Evolutionary conservation across 305 asterid genomes (phyloP), one percentile per base, ranked within the genome.

Genomic region (Fraxinus dipetala): DNA sequence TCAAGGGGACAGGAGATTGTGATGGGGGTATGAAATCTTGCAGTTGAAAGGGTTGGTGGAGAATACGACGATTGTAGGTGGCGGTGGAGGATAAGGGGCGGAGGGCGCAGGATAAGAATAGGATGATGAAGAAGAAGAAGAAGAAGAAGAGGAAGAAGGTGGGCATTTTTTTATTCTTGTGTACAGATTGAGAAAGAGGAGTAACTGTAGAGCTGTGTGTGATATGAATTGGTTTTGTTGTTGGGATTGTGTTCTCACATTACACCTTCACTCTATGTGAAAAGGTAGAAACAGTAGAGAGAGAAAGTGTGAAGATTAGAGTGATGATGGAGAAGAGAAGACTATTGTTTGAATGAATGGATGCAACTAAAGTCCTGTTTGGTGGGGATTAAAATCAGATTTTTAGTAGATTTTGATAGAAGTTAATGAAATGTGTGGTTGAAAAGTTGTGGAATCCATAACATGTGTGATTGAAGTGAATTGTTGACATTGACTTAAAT

Each of bases 21-120:
- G 93, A 77, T 5, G 95, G 92, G 5, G 95, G 92, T 0, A 79
- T 4, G 6, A 93, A 85, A 73, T 86, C 93, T 11, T 38, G 79
- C 0, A 95, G 94, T 56, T 84, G 84, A 79, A 92, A 87, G 13
- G 98, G 97, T 70, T 93, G 96, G 85, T 92, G 98, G 81, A 93
- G 97, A 75, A 90, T 86, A 85, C 98, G 94, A 88, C 93, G 93
- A 88, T 72, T 80, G 78, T 76, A 79, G 81, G 51, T 22, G 85
- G 77, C 72, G 85, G 79, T 24, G 86, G 77, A 67, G 85, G 78
- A 54, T 51, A 51, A 51, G 9, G 22, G 63, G 63, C 7, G 24
- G 63, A 5, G 88, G 84, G 59, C 43, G 85, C 83, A 81, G 84
- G 84, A 75, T 67, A 85, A 13, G 85, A 80, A 22, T 78, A 83